Evolutionary conservation across 176 grass and related monocot genomes (phyloP).

Genomic region (Oryza rufipogon): DNA sequence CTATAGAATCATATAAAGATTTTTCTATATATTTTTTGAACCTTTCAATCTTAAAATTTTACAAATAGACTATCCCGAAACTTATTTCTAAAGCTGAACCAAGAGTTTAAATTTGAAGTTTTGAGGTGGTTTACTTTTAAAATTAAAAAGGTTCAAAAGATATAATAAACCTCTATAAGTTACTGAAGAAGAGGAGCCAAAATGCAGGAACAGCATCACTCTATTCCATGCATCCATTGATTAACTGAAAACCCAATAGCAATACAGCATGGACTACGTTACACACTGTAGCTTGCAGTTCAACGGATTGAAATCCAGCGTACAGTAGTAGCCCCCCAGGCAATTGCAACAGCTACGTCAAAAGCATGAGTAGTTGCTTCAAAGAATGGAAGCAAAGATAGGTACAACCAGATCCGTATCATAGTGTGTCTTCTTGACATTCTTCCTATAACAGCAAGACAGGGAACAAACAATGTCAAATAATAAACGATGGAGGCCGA

Average conservation of each 20-base stretch:
- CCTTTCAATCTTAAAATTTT: too few relatives aligned
- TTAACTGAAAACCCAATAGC: conserved; percentile 49
- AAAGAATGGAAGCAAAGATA: conserved; percentile 76
- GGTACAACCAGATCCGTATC: conserved; percentile 60
- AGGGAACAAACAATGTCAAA: conserved; percentile 72
- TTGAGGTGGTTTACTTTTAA: too few relatives aligned
- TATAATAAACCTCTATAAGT: background rate
- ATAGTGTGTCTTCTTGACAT: conserved; percentile 62
- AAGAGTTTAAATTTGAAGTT: too few relatives aligned
- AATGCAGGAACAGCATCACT: background rate
- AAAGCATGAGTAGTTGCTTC: conserved; percentile 68
- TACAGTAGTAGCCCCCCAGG: conserved; percentile 49
- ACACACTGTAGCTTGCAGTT: conserved; percentile 46
- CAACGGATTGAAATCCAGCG: conserved; percentile 45
- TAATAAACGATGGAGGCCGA: conserved; percentile 35
- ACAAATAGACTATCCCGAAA: too few relatives aligned
- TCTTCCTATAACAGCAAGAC: conserved; percentile 69
- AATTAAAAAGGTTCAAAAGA: too few relatives aligned
- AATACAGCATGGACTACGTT: conserved; percentile 45
- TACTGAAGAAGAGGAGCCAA: background rate
- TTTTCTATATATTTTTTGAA: too few relatives aligned
- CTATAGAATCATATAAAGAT: too few relatives aligned
- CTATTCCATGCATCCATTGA: conserved; percentile 48
- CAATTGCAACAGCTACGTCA: conserved; percentile 64
- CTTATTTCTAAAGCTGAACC: too few relatives aligned